Percentiles rank a stretch among this genome's conserved stretches.
Conservation (phyloP, 768 basidiomycete species). For the Tulasnella sp. region DNA sequence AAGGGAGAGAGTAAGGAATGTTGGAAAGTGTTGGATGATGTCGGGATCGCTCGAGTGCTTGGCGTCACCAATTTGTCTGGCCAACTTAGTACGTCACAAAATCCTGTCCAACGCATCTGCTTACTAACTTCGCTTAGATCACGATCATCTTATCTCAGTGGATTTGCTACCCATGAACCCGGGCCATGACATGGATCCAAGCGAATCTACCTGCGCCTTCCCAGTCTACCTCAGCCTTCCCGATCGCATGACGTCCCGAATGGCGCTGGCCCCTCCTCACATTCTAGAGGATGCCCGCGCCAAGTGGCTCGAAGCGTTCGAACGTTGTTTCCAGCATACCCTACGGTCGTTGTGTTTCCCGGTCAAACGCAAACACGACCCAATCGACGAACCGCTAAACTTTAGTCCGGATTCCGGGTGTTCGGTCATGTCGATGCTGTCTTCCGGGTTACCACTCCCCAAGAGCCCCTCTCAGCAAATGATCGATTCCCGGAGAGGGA, state of each 20-base stretch:
- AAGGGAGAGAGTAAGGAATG: slow-evolving; percentile 21
- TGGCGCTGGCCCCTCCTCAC: slow-evolving; percentile 13
- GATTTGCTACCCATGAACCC: slow-evolving; percentile 38
- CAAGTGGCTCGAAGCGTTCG: slow-evolving; percentile 43
- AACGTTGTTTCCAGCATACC: slow-evolving; percentile 40
- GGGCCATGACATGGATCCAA: slow-evolving; percentile 24
- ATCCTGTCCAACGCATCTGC: not conserved
- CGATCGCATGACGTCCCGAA: slow-evolving; percentile 17
- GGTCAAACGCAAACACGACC: slow-evolving; percentile 15
- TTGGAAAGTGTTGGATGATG: slow-evolving; percentile 35
- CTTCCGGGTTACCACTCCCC: slow-evolving; percentile 44
- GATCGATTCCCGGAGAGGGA: slow-evolving; percentile 26
- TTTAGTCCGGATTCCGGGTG: slow-evolving; percentile 25
- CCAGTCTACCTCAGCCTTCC: slow-evolving; percentile 29
- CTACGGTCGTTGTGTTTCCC: slow-evolving; percentile 34
- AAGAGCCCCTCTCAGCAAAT: slow-evolving; percentile 61
- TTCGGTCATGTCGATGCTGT: slow-evolving; percentile 32
- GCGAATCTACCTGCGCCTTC: slow-evolving; percentile 27
- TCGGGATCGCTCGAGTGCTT: slow-evolving; percentile 41
- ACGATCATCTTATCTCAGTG: slow-evolving; percentile 32
- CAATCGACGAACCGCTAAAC: not conserved
- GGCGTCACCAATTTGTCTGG: slow-evolving; percentile 32
- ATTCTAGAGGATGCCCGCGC: slow-evolving; percentile 22
- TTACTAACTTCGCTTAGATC: slow-evolving; percentile 19
- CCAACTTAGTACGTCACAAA: slow-evolving; percentile 22